phyloP scores from a whole-genome alignment of 23 red algal species.

The Gracilaria gracilis region DNA sequence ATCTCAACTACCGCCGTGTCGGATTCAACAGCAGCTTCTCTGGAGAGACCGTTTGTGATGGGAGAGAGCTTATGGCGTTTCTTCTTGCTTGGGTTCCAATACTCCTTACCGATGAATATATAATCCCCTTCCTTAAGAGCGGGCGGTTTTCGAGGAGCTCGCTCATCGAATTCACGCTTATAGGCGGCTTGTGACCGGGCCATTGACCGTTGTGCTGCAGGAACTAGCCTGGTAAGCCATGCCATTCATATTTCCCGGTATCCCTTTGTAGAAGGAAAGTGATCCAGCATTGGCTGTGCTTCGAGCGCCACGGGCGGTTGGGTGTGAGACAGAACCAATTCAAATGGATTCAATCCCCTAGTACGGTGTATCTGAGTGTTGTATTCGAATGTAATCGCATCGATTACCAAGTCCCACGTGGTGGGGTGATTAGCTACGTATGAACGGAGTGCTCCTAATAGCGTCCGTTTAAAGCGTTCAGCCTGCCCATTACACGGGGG shows the following conservation, averaged over 20 bases:
- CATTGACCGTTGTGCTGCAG: neutral
- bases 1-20: too few relatives aligned
- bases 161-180: constrained; percentile 8
- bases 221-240: too few relatives aligned
- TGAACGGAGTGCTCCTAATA: neutral
- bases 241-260: neutral
- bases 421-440: neutral
- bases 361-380: neutral
- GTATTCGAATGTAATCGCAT: neutral
- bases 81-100: too few relatives aligned
- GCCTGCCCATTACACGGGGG: constrained; percentile 7
- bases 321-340: neutral
- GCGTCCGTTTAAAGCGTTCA: constrained; percentile 8
- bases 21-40: neutral
- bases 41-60: neutral
- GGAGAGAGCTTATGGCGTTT: constrained; percentile 5
- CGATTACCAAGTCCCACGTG: neutral
- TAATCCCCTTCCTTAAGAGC: too few relatives aligned
- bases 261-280: neutral
- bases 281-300: neutral
- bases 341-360: neutral
- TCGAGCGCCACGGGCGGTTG: neutral
- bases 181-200: neutral
- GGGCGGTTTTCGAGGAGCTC: too few relatives aligned
- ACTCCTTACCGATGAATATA: too few relatives aligned